Evolutionary conservation across 73 alveolate species (phyloP).

Genomic region (Stentor coeruleus): DNA sequence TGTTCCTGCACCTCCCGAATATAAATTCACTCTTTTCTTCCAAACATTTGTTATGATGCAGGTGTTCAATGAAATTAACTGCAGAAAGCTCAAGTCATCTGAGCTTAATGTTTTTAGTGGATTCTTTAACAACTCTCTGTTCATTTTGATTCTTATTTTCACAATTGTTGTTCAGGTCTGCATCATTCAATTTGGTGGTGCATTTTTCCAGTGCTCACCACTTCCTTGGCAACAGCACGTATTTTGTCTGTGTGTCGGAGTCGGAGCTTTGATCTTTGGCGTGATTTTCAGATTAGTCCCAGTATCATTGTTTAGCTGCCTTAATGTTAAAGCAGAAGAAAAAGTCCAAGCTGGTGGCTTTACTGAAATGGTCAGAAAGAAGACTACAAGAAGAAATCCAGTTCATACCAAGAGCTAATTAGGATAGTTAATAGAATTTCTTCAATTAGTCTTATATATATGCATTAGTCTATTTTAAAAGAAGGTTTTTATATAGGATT

Average conservation of each 20-base stretch:
- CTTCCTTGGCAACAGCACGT: conserved; percentile 60
- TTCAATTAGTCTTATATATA: too few relatives aligned
- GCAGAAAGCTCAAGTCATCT: conserved; percentile 69
- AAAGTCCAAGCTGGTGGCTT: too few relatives aligned
- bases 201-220: conserved; percentile 59
- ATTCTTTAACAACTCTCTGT: conserved; percentile 73
- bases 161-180: conserved; percentile 73
- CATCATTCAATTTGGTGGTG: conserved; percentile 55
- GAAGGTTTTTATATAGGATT: too few relatives aligned
- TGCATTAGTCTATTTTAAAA: too few relatives aligned
- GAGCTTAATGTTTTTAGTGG: conserved; percentile 85
- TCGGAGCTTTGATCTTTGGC: conserved; percentile 54
- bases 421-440: too few relatives aligned
- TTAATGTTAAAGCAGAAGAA: neutral
- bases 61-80: conserved; percentile 88
- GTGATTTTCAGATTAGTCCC: conserved; percentile 46
- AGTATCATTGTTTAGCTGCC: conserved; percentile 5
- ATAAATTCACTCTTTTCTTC: conserved; percentile 75
- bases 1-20: neutral
- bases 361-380: too few relatives aligned
- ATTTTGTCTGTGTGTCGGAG: conserved; percentile 63
- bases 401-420: too few relatives aligned
- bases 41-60: conserved; percentile 82
- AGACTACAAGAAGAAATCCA: too few relatives aligned
- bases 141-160: conserved; percentile 56